Conservation (phyloP, 163 green algal genomes). For the Chloromonas sp. region DNA sequence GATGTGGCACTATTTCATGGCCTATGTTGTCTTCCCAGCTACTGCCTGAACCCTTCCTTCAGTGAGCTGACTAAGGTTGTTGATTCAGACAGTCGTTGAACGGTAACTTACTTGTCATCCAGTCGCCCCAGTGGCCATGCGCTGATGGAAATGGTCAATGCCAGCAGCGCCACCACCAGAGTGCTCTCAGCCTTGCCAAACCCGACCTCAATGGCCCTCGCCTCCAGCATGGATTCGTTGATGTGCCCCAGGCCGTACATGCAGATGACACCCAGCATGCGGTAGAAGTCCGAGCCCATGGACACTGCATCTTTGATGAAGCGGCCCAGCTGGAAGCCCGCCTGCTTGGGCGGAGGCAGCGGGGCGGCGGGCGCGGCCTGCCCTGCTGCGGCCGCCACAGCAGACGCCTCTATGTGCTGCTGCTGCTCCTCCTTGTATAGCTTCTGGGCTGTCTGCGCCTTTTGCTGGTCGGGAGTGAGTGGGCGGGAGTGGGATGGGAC, state of each 20-base stretch:
- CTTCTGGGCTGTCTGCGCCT: not conserved
- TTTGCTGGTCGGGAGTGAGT: not conserved
- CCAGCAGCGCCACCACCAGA: slow-evolving; percentile 44
- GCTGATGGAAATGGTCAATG: slow-evolving; percentile 40
- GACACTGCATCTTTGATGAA: slow-evolving; percentile 19
- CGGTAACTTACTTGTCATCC: slow-evolving; percentile 39
- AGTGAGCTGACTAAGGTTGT: no score
- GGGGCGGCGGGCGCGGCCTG: not conserved
- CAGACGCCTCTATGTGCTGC: slow-evolving; percentile 2
- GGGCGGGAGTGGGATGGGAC: slow-evolving; percentile 38
- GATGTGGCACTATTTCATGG: no score
- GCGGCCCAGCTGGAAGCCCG: not conserved
- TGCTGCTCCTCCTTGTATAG: slow-evolving; percentile 5
- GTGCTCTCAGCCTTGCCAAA: slow-evolving; percentile 61
- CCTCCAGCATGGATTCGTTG: slow-evolving; percentile 32
- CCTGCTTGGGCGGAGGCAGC: not conserved
- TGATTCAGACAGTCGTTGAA: no score
- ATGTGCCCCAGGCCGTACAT: slow-evolving; percentile 51
- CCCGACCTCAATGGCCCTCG: slow-evolving; percentile 51
- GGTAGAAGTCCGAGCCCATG: slow-evolving; percentile 53
- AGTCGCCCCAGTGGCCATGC: slow-evolving; percentile 50
- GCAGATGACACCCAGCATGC: slow-evolving; percentile 44
- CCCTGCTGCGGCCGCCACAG: not conserved
- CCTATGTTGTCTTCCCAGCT: no score
- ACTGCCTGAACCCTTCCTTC: no score